Percentiles rank a stretch among this genome's conserved stretches.
These are phyloP conservation scores for Hanseniaspora lachancei DNA, from an alignment of 805 yeast genomes.

Conservation along the genomic window DNA sequence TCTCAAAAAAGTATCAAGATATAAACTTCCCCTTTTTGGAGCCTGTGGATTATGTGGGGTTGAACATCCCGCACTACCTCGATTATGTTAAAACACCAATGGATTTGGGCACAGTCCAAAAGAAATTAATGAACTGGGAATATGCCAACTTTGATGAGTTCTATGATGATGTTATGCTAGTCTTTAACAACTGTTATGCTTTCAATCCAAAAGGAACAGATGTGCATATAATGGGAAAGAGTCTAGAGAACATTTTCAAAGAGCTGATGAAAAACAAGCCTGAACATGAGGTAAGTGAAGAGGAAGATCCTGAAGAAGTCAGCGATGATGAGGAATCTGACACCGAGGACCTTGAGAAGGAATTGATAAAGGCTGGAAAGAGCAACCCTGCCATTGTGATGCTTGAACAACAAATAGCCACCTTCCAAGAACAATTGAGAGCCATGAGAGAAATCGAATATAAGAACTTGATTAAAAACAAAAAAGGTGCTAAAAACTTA, in stretches of 20 bases:
- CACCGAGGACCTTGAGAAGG: constrained; percentile 44
- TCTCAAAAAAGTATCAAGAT: constrained; percentile 67
- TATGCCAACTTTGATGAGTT: constrained; percentile 83
- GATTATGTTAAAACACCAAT: constrained; percentile 83
- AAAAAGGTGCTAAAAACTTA: constrained; percentile 29
- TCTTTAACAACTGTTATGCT: constrained; percentile 76
- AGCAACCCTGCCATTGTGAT: constrained; percentile 84
- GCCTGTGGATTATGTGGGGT: constrained; percentile 91
- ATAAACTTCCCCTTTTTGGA: constrained; percentile 80
- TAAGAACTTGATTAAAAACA: constrained; percentile 52
- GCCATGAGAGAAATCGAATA: constrained; percentile 68
- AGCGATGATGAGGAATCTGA: constrained; percentile 24
- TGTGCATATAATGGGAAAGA: constrained; percentile 89
- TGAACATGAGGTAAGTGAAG: constrained; percentile 30
- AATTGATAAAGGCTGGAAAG: constrained; percentile 46
- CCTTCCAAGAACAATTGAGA: constrained; percentile 76
- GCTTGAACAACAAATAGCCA: constrained; percentile 69
- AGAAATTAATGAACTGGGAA: constrained; percentile 70
- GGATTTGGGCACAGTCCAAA: constrained; percentile 80
- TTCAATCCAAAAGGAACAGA: constrained; percentile 97
- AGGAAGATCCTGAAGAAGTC: constrained; percentile 27
- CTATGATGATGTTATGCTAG: constrained; percentile 66
- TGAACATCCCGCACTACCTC: constrained; percentile 80
- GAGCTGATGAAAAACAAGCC: constrained; percentile 84
- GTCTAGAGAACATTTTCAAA: constrained; percentile 73